Base-by-base conservation (phyloP, 2,329 filamentous ascomycete species). In the Cladosporium sp. region DNA sequence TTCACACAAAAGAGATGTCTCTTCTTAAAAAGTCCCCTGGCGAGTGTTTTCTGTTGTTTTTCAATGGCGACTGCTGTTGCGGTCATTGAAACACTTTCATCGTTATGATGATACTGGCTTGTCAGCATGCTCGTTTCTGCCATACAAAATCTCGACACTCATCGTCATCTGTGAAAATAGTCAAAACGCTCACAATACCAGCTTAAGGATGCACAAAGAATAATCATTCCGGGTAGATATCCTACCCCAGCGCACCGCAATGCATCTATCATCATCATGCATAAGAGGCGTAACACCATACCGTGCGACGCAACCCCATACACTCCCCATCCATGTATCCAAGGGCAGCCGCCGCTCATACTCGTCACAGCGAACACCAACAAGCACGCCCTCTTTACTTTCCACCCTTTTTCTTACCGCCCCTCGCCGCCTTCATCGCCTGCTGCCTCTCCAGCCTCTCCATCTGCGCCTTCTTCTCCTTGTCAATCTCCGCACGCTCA, bases 401-500 rank as follows among this genome's bases (percentile, higher is more conserved):
- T 25, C 79, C 77, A 66, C 83, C 80, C 69, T 83, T 82, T 68
- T 80, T 79, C 70, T 78, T 72, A 16, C 78, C 79, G 66, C 79
- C 79, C 69, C 81, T 76, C 32, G 72, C 73, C 4, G 74, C 69
- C 68, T 77, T 77, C 51, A 72, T 58, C 39, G 74, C 75, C 75
- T 77, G 79, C 80, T 79, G 81, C 76, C 81, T 80, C 67, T 78
- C 76, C 71, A 83, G 76, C 39, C 80, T 74, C 65, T 78, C 81
- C 73, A 83, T 74, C 72, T 82, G 77, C 71, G 81, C 82, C 62
- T 78, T 78, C 77, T 83, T 83, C 68, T 77, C 75, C 84, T 84
- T 86, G 87, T 89, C 87, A 2, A 80, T 71, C 76, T 83, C 76
- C 8, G 81, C 81, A 66, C 76, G 78, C 78, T 84, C 82, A 72